Base-by-base conservation (phyloP, 176 grass and related monocot genomes). In the Cenchrus americanus region DNA sequence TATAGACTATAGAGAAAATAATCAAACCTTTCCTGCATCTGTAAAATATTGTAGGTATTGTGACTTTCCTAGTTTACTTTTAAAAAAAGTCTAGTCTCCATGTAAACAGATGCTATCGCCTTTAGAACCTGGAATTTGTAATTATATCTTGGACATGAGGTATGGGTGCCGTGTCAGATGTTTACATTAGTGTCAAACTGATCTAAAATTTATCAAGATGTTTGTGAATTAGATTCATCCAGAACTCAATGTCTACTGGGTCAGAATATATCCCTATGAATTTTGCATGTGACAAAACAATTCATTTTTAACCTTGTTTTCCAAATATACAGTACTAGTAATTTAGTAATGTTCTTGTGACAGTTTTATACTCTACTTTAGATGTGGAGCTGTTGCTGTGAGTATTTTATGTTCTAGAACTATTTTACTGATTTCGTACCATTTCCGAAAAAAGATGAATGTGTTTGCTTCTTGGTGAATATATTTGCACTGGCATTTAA, bases 201-300 rank as follows among this genome's bases (percentile, higher is more conserved):
- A 23, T 73, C 23, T 51, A 71, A 37, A 76, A 68, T 67, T 66
- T 66, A 11, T 61, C 61, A 72, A 68, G 59, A 63, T 79, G 10
- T 51, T 65, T 78, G 57, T 68, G 68, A 72, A 69, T 40, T 40
- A 76, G 62, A 75, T 82, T 61, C 49, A 80, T 46, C 59, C n/a
- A 86, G 49, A 80, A 55, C 47, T 65, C 43, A 13, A 22, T 37
- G 37, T 64, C 11, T 71, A 72, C 8, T 43, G 27, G 71, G 41
- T 34, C 32, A 67, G 50, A 70, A 73, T 26, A 73, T 49, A 83
- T 48, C 58, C 32, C 12, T 17, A 30, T 64, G 46, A 54, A 71
- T 61, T 30, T 73, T 80, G 43, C 32, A 58, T 27, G 24, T 75
- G 72, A 7, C 42, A 46, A 49, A 75, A 19, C 27, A 63, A 21